Evolutionary conservation across 345 rosid genomes (phyloP).

Genomic region (Camelina sativa): DNA sequence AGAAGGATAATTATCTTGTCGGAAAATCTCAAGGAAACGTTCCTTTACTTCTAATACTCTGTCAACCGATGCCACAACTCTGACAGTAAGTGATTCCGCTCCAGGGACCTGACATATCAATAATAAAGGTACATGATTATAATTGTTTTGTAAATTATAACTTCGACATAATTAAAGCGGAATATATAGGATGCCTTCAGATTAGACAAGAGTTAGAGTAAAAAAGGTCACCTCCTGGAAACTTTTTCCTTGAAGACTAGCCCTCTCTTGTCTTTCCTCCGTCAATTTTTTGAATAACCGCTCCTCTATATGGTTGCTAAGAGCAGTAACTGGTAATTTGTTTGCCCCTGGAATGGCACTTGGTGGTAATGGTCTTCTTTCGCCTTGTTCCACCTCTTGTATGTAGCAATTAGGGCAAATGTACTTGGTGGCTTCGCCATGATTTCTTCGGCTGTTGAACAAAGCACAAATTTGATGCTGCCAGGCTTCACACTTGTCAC

Average conservation of each 20-base stretch:
- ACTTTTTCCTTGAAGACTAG: conserved; percentile 66
- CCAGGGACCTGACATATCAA: conserved; percentile 70
- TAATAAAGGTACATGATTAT: conserved; percentile 18
- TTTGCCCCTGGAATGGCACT: conserved; percentile 90
- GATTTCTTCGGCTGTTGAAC: conserved; percentile 88
- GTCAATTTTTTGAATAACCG: conserved; percentile 67
- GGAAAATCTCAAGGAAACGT: conserved; percentile 82
- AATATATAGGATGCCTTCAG: too few species aligned
- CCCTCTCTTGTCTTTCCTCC: conserved; percentile 83
- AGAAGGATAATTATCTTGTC: conserved; percentile 78
- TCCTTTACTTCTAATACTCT: conserved; percentile 86
- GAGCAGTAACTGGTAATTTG: conserved; percentile 77
- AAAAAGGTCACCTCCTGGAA: conserved; percentile 73
- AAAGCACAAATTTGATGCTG: conserved; percentile 73
- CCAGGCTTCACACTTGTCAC: conserved; percentile 97
- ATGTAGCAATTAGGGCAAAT: conserved; percentile 94
- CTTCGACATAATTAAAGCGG: too few species aligned
- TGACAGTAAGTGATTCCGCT: conserved; percentile 82
- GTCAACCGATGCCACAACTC: conserved; percentile 96
- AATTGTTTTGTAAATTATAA: neutral
- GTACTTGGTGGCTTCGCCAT: conserved; percentile 86
- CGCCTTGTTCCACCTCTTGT: conserved; percentile 77
- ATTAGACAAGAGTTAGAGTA: neutral
- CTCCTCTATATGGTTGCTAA: conserved; percentile 90
- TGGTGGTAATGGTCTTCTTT: conserved; percentile 81